These are phyloP conservation scores for Globisporangium solare DNA, from an alignment of 352 stramenopile species.

Conservation along the genomic window DNA sequence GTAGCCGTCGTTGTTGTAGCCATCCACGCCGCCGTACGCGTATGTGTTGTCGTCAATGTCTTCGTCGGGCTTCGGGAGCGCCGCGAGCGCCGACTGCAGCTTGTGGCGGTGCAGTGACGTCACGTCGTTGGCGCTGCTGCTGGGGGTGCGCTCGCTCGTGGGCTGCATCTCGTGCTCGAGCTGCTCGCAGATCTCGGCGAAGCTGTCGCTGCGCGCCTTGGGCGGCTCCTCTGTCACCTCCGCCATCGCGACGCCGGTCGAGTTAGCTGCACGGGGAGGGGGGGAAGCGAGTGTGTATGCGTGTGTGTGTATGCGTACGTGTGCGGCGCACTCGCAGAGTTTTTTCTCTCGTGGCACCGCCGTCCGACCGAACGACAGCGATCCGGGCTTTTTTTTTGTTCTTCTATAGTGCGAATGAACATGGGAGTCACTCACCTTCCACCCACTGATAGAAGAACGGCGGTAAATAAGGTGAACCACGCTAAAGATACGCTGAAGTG, in stretches of 20 bases:
- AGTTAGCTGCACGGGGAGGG: too few relatives aligned
- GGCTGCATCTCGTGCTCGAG: conserved; percentile 6
- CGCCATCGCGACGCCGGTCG: not conserved
- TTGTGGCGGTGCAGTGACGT: conserved; percentile 20
- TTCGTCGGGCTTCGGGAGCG: conserved; percentile 20
- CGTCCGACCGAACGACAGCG: too few relatives aligned
- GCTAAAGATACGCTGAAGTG: too few relatives aligned
- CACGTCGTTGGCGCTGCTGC: conserved; percentile 21
- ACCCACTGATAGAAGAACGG: too few relatives aligned
- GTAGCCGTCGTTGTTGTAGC: conserved; percentile 14
- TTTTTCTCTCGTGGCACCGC: too few relatives aligned
- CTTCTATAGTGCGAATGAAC: too few relatives aligned
- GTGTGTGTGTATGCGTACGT: too few relatives aligned
- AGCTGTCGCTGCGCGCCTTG: conserved; percentile 2
- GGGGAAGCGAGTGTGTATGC: too few relatives aligned
- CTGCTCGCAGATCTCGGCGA: conserved; percentile 3
- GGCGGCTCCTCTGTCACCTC: not conserved
- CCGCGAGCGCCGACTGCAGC: conserved; percentile 26
- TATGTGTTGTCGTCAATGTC: conserved; percentile 13
- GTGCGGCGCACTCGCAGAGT: too few relatives aligned
- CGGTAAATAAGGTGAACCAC: too few relatives aligned
- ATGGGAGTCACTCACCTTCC: too few relatives aligned
- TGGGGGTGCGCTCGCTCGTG: conserved; percentile 8
- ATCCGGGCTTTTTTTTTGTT: too few relatives aligned
- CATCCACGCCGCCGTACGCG: conserved; percentile 4